Conservation (phyloP, 2,329 filamentous ascomycete species). For the Clarireedia homoeocarpa region DNA sequence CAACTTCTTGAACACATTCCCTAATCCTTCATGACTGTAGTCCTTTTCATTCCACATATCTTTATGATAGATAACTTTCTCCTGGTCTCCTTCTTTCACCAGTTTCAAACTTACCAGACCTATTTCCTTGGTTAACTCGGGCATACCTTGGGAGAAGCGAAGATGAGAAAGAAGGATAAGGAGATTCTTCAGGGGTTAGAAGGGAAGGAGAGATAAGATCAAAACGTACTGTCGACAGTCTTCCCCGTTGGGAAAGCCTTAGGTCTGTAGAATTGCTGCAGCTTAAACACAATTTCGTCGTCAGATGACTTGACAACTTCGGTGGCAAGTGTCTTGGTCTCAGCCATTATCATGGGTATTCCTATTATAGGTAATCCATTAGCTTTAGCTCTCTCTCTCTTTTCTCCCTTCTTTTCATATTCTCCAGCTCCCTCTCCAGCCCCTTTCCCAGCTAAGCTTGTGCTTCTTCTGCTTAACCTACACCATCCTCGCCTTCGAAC, state of each 20-base stretch:
- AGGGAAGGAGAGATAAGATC: neutral
- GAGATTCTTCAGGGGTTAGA: neutral
- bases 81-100: slow-evolving; percentile 27
- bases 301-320: slow-evolving; percentile 34
- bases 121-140: neutral
- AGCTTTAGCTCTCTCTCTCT: neutral
- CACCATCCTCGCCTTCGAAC: neutral
- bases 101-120: slow-evolving; percentile 34
- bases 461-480: no score
- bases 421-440: neutral
- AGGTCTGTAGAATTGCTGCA: slow-evolving; percentile 40
- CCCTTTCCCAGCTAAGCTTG: neutral
- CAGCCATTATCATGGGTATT: slow-evolving; percentile 36
- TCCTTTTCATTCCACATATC: slow-evolving; percentile 44
- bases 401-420: neutral
- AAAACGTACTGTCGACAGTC: neutral
- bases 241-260: slow-evolving; percentile 26
- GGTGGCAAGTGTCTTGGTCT: slow-evolving; percentile 33
- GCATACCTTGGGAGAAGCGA: neutral
- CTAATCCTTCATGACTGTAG: slow-evolving; percentile 38
- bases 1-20: slow-evolving; percentile 40
- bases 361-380: slow-evolving; percentile 13
- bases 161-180: neutral
- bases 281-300: slow-evolving; percentile 38
- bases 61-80: slow-evolving; percentile 40